These are phyloP conservation scores for Fusarium nodosum DNA, from an alignment of 2,329 filamentous ascomycete genomes.

Conservation along the genomic window DNA sequence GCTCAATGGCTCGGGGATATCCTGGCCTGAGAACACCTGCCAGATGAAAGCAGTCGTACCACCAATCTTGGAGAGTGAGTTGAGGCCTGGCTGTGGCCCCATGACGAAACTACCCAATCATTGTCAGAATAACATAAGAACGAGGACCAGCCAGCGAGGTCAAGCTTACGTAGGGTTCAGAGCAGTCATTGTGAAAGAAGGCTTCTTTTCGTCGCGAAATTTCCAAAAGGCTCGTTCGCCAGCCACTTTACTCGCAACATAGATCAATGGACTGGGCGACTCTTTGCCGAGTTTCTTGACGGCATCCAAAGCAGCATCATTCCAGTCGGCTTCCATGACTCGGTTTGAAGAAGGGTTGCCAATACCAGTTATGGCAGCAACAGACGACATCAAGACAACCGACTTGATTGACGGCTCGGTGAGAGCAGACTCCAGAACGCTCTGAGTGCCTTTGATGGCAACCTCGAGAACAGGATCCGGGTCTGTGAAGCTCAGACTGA, in stretches of 20 bases:
- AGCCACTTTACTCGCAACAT: slow-evolving; percentile 44
- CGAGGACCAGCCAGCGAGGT: accelerated
- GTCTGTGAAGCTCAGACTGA: slow-evolving; percentile 42
- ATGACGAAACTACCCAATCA: slow-evolving; percentile 41
- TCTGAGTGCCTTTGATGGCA: slow-evolving; percentile 37
- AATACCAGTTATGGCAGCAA: slow-evolving; percentile 31
- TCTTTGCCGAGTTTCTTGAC: slow-evolving; percentile 43
- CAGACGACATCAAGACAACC: slow-evolving; percentile 47
- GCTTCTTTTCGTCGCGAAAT: slow-evolving; percentile 42
- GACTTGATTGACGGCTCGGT: slow-evolving; percentile 43
- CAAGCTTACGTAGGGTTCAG: slow-evolving; percentile 45
- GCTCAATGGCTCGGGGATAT: slow-evolving; percentile 38
- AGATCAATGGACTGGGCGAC: slow-evolving; percentile 37
- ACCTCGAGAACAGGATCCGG: slow-evolving; percentile 41
- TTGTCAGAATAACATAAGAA: neutral
- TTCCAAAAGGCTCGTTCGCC: slow-evolving; percentile 46
- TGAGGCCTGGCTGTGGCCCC: slow-evolving; percentile 40
- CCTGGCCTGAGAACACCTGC: slow-evolving; percentile 43
- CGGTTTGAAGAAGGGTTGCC: slow-evolving; percentile 17
- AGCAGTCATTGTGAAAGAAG: slow-evolving; percentile 43
- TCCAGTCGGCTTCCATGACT: slow-evolving; percentile 48
- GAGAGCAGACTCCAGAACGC: slow-evolving; percentile 43
- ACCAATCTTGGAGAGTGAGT: slow-evolving; percentile 41
- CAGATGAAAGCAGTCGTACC: slow-evolving; percentile 43
- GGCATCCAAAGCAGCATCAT: slow-evolving; percentile 30